phyloP scores from a whole-genome alignment of 2,329 filamentous ascomycete species.

The Grosmannia huntii region DNA sequence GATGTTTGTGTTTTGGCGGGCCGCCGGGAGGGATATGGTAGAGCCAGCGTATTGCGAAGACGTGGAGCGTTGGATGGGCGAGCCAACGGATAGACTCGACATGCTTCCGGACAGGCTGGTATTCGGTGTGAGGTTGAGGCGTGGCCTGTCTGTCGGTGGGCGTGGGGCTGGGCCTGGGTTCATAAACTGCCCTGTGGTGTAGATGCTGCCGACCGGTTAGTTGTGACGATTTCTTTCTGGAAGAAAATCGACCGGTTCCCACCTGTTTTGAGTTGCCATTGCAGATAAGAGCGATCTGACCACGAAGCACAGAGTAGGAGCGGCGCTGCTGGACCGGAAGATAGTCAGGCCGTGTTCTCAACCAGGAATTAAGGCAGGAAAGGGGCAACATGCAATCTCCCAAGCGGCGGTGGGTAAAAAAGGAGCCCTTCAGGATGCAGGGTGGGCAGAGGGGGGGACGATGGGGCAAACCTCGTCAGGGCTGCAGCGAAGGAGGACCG shows the following conservation, averaged over 20 bases:
- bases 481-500: neutral
- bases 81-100: constrained; percentile 59
- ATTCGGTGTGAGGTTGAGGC: constrained; percentile 67
- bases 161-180: constrained; percentile 91
- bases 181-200: constrained; percentile 66
- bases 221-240: neutral
- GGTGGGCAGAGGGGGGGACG: neutral
- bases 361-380: neutral
- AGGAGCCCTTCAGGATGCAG: neutral
- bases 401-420: neutral
- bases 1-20: constrained; percentile 44
- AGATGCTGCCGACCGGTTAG: constrained; percentile 29
- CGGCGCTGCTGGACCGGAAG: neutral
- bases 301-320: neutral
- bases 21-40: constrained; percentile 59
- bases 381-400: neutral
- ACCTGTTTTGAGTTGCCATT: constrained; percentile 6
- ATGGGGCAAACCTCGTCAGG: neutral
- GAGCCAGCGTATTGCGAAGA: constrained; percentile 54
- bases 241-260: neutral
- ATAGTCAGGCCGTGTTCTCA: neutral
- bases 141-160: constrained; percentile 72
- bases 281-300: neutral
- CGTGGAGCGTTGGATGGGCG: constrained; percentile 53
- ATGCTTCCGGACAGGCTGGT: constrained; percentile 66